Conservation (phyloP, 2,329 filamentous ascomycete species). For the Pseudocercospora fuligena region DNA sequence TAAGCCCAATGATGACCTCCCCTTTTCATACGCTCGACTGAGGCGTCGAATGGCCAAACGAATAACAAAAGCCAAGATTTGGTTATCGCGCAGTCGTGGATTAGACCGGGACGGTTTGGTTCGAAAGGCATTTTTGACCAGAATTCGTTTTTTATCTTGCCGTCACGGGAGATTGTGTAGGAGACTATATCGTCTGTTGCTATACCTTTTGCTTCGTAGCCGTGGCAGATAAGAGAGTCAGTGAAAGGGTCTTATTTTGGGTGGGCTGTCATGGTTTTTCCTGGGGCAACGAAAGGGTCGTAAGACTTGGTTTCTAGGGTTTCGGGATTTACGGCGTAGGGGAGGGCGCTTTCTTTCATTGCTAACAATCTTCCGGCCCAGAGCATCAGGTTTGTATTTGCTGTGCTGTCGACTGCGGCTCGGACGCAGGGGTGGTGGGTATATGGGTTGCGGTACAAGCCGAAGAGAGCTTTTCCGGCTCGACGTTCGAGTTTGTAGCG, state of each 20-base stretch:
- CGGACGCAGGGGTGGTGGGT: conserved; percentile 47
- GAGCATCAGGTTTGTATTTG: conserved; percentile 64
- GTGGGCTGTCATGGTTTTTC: conserved; percentile 51
- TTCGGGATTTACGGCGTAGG: conserved; percentile 47
- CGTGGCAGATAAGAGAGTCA: conserved; percentile 48
- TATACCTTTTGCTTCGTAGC: conserved; percentile 48
- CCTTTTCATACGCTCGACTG: conserved; percentile 42
- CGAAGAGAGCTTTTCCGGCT: conserved; percentile 53
- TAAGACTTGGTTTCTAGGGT: conserved; percentile 47
- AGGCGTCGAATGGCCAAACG: conserved; percentile 44
- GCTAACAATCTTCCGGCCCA: conserved; percentile 62
- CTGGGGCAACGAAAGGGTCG: conserved; percentile 47
- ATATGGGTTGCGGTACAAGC: conserved; percentile 62
- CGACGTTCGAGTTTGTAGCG: conserved; percentile 47
- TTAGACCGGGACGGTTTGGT: conserved; percentile 37
- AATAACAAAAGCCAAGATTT: conserved; percentile 47
- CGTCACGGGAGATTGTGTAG: conserved; percentile 46
- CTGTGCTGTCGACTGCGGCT: conserved; percentile 56
- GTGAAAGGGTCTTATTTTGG: conserved; percentile 51
- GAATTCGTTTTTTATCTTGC: conserved; percentile 46
- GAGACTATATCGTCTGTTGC: conserved; percentile 45
- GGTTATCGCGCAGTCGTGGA: conserved; percentile 49
- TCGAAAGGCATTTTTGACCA: conserved; percentile 48
- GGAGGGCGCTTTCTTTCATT: conserved; percentile 53
- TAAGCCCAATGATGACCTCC: conserved; percentile 49